Conservation (phyloP, 768 basidiomycete species). For the Roridomyces roridus region DNA sequence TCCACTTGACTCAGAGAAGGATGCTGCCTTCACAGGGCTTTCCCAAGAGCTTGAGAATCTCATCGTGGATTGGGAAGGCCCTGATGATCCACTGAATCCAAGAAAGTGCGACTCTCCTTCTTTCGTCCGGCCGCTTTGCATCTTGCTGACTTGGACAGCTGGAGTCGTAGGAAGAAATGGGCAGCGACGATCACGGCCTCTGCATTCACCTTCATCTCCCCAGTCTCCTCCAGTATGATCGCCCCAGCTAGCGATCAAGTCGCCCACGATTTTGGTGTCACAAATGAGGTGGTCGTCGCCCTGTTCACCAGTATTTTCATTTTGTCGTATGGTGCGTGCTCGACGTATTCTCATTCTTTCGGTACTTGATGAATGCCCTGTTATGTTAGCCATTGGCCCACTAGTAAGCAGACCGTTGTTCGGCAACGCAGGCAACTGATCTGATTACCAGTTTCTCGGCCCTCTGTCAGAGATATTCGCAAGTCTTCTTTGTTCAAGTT, state of each 20-base stretch:
- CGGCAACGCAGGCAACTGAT: too few relatives aligned
- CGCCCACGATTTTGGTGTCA: slow-evolving; percentile 60
- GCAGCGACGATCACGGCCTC: slow-evolving; percentile 67
- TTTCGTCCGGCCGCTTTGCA: neutral
- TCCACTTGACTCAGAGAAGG: too few relatives aligned
- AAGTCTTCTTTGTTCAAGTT: too few relatives aligned
- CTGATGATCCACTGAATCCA: slow-evolving; percentile 62
- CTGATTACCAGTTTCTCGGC: too few relatives aligned
- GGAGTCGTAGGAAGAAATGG: slow-evolving; percentile 67
- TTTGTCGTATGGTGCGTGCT: slow-evolving; percentile 59
- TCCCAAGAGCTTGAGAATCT: too few relatives aligned
- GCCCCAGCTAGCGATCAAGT: slow-evolving; percentile 66
- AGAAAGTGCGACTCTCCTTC: slow-evolving; percentile 51
- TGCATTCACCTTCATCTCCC: slow-evolving; percentile 69
- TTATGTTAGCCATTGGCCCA: too few relatives aligned
- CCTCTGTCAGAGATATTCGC: too few relatives aligned
- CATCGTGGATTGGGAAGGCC: slow-evolving; percentile 70
- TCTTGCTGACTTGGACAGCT: too few relatives aligned
- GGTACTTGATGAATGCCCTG: neutral
- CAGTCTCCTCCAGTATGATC: slow-evolving; percentile 76
- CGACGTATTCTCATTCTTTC: neutral
- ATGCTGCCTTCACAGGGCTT: too few relatives aligned
- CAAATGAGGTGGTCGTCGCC: slow-evolving; percentile 50
- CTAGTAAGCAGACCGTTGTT: too few relatives aligned
- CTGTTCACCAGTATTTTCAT: slow-evolving; percentile 67